Evolutionary conservation across 441 rosid species (phyloP).

Genomic region (Macaranga tanarius): DNA sequence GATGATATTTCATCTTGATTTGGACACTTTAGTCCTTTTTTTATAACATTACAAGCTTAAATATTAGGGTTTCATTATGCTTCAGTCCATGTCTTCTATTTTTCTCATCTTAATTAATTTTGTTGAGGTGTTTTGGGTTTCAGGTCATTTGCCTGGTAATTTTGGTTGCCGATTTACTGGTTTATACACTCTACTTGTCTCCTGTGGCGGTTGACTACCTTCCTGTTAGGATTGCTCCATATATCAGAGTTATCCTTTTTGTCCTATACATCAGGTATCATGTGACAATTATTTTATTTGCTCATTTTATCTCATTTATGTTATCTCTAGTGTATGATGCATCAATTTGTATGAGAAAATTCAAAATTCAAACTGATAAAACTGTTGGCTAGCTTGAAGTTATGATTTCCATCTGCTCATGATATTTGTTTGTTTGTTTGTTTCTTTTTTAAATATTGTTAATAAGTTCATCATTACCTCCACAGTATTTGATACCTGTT

Average conservation of each 20-base stretch:
- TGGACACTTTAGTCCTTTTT: neutral
- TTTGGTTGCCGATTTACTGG: slow-evolving; percentile 74
- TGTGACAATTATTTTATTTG: neutral
- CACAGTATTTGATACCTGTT: neutral
- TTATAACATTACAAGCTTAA: neutral
- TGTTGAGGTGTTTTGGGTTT: slow-evolving; percentile 31
- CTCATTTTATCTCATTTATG: neutral
- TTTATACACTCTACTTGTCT: slow-evolving; percentile 71
- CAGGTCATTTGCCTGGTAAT: slow-evolving; percentile 69
- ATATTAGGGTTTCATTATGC: slow-evolving; percentile 1
- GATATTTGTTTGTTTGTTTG: neutral
- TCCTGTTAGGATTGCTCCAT: slow-evolving; percentile 89
- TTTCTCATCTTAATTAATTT: slow-evolving; percentile 13
- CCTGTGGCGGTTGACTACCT: slow-evolving; percentile 65
- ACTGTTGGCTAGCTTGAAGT: slow-evolving; percentile 3
- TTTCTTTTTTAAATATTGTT: too few relatives aligned
- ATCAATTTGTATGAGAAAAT: slow-evolving; percentile 3
- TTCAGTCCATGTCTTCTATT: slow-evolving; percentile 3
- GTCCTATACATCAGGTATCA: slow-evolving; percentile 74
- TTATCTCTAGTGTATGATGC: neutral
- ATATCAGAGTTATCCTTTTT: slow-evolving; percentile 77
- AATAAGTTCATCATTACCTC: neutral
- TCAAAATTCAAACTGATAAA: neutral
- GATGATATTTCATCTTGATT: neutral
- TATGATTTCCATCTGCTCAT: neutral